Evolutionary conservation across 768 basidiomycete species (phyloP), one percentile per base, ranked within the genome.

Genomic region (Coprinopsis strossmayeri): DNA sequence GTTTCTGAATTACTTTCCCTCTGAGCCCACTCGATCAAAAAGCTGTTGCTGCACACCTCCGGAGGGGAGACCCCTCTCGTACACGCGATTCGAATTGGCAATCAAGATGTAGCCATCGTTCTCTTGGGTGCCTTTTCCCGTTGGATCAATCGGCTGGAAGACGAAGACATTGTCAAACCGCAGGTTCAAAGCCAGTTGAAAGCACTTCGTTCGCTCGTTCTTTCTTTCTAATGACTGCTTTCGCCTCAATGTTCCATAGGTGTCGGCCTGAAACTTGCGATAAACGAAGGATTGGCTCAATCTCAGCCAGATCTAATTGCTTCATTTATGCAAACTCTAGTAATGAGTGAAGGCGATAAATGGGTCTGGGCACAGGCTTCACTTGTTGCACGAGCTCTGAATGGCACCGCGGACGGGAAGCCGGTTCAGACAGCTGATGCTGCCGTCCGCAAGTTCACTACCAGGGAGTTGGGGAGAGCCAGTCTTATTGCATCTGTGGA

Each of bases 261-360:
- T 35, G 76, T 80, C 15, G 91, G 94, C 61, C 77, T 98, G 47
- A 94, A 95, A 62, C 76, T 92, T 38, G 94, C 92, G 1, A 96
- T 97, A 45, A 89, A 93, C 59, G 84, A 84, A 56, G 91, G 91
- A 17, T 73, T 95, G 34, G 78, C 86, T 53, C 82, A 79, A 57
- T 81, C 83, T 0, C 86, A 91, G 61, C 86, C 80, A 52, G 84
- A 90, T 58, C 74, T 98, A 38, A 87, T 90, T 43, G 88, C 94
- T 3, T 92, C 90, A 0, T 97, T 94, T 65, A 70, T 98, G 58
- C 94, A 98, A 68, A 91, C 91, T 13, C 70, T 97, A 28, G 81
- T 98, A 56, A 97, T 97, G 94, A 91, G 88, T 48, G 93, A 96
- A 71, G 94, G 94, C 13, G 89, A 94, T 56, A 77, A 80, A 53